Evolutionary conservation across 805 yeast species (phyloP).

Genomic region (Saitoella complicata): DNA sequence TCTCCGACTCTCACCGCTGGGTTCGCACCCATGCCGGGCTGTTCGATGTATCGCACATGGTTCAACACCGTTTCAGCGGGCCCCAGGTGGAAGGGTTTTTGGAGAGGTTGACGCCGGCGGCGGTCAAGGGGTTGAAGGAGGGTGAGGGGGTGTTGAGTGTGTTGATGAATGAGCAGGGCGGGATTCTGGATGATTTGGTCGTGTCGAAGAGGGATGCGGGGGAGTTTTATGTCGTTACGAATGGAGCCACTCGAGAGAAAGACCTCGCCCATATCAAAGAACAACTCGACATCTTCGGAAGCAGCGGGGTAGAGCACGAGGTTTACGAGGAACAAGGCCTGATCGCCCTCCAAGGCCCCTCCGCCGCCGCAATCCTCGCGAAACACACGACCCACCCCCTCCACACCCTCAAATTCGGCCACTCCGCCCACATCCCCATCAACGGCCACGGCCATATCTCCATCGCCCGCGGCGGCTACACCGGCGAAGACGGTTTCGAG

Average conservation of each 20-base stretch:
- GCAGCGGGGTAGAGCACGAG: slow-evolving; percentile 18
- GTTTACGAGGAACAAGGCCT: slow-evolving; percentile 51
- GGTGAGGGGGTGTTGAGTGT: slow-evolving; percentile 64
- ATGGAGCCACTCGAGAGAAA: slow-evolving; percentile 84
- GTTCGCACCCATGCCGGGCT: slow-evolving; percentile 75
- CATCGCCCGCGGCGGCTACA: slow-evolving; percentile 90
- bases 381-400: slow-evolving; percentile 46
- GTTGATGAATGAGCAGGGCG: slow-evolving; percentile 56
- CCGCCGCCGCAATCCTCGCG: slow-evolving; percentile 51
- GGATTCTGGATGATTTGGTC: slow-evolving; percentile 84
- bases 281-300: slow-evolving; percentile 13
- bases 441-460: slow-evolving; percentile 33
- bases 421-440: slow-evolving; percentile 13
- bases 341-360: slow-evolving; percentile 87
- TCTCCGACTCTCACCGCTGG: slow-evolving; percentile 90
- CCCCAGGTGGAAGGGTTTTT: slow-evolving; percentile 48
- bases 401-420: slow-evolving; percentile 53
- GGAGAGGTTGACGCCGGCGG: slow-evolving; percentile 78
- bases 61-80: slow-evolving; percentile 33
- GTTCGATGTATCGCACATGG: slow-evolving; percentile 95
- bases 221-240: slow-evolving; percentile 75
- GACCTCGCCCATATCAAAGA: slow-evolving; percentile 47
- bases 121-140: slow-evolving; percentile 38
- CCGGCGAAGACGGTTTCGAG: slow-evolving; percentile 98
- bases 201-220: slow-evolving; percentile 64